These are phyloP conservation scores for Syncephalastrum contaminatum DNA, from an alignment of 371 early-diverging fungal genomes.

Conservation along the genomic window DNA sequence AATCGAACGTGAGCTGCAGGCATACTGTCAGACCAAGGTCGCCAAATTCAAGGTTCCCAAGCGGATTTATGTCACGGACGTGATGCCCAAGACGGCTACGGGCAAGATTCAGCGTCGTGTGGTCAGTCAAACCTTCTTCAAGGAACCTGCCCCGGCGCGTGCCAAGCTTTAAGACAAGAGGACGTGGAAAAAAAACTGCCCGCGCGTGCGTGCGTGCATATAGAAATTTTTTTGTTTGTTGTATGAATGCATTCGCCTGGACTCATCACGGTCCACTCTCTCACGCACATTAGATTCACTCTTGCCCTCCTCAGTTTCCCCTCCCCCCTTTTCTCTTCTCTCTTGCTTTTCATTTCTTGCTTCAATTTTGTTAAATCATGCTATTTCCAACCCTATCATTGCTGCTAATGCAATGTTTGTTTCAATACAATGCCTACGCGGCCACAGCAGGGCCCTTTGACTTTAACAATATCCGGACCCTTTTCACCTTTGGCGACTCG, in stretches of 20 bases:
- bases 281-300: not conserved
- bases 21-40: constrained; percentile 50
- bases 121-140: constrained; percentile 51
- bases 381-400: not conserved
- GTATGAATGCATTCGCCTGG: not conserved
- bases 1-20: constrained; percentile 43
- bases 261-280: not conserved
- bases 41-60: constrained; percentile 82
- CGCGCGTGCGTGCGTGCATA: not conserved
- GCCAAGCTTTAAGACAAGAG: constrained; percentile 40
- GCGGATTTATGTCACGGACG: constrained; percentile 66
- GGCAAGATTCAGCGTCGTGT: constrained; percentile 69
- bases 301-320: not conserved
- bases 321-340: not conserved
- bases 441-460: constrained; percentile 7
- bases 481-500: constrained; percentile 41
- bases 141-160: constrained; percentile 27
- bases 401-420: too few species aligned
- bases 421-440: not conserved
- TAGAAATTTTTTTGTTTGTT: not conserved
- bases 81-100: constrained; percentile 77
- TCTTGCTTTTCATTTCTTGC: not conserved
- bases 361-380: constrained; percentile 3
- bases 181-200: not conserved
- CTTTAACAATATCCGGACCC: constrained; percentile 20